These are phyloP conservation scores for Goffeauzyma gilvescens DNA, from an alignment of 768 basidiomycete genomes.

Conservation along the genomic window DNA sequence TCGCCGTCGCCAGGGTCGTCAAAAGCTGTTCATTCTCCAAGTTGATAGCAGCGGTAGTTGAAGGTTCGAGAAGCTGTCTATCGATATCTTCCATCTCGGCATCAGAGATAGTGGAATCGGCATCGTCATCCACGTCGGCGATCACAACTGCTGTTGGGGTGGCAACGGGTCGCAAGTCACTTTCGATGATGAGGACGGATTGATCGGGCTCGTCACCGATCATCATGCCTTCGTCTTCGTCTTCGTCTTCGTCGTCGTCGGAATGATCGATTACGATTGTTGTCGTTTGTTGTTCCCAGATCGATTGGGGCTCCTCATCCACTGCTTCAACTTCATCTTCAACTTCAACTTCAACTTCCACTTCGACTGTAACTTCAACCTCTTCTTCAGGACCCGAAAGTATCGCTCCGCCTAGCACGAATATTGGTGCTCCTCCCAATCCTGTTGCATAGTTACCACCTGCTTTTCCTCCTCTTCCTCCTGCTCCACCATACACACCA, in stretches of 20 bases:
- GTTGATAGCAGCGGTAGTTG: too few relatives aligned
- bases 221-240: neutral
- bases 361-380: too few relatives aligned
- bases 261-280: too few relatives aligned
- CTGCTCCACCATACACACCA: conserved; percentile 29
- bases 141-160: neutral
- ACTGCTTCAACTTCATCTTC: neutral
- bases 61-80: too few relatives aligned
- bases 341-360: too few relatives aligned
- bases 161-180: neutral
- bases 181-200: neutral
- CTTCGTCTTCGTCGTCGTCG: neutral
- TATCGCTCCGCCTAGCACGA: too few relatives aligned
- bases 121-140: neutral
- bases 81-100: neutral
- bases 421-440: too few relatives aligned
- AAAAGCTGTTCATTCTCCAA: neutral
- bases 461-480: conserved; percentile 14
- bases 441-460: neutral
- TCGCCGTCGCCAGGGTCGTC: neutral
- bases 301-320: conserved; percentile 12
- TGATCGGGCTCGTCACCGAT: neutral
- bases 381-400: too few relatives aligned
- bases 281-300: neutral
- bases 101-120: neutral